Base-by-base conservation (phyloP, 805 yeast genomes). In the Nakazawaea siamensis region DNA sequence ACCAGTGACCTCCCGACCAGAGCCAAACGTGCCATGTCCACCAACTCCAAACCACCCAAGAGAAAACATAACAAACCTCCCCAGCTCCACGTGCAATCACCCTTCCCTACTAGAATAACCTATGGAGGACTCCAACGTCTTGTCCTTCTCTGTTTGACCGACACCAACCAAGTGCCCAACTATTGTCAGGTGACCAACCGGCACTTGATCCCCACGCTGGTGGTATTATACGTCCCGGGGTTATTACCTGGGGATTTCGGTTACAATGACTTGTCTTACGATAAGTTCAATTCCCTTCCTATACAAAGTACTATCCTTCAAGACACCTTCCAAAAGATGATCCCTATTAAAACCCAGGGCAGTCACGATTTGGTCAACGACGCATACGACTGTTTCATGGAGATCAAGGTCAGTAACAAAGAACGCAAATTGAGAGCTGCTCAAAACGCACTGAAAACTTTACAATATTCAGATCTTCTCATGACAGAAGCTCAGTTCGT, bases 321-420 rank as follows among this genome's bases (percentile, higher is more conserved):
- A n/a, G 23, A 20, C 10, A 13, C 33, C 29, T 80, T 77, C 45
- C 48, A 54, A 0, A 44, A 57, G 20, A 48, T 64, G 10, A 52
- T 76, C 32, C 80, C 80, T 0, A 55, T 80, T 2, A 49, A 55
- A 18, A 64, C 77, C 5, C 94, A 95, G 0, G 95, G 94, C 0
- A 68, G 75, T 3, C 69, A 68, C 42, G 73, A 67, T 27, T 64
- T 70, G 8, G 51, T 74, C 24, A 74, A 60, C 47, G 77, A 76
- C 31, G 68, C 75, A 12, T 60, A 68, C 35, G 66, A 64, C 29
- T 64, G 82, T 2, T 66, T 86, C 29, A 59, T 74, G 12, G 66
- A 66, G 35, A 63, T 70, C n/a, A 76, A 78, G 0, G 54, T 77
- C 37, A 62, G 80, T 2, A 73, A 72, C 35, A 60, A 64, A 23